Conservation (phyloP, 1,139 yeast species). For the Protomyces inouyei region DNA sequence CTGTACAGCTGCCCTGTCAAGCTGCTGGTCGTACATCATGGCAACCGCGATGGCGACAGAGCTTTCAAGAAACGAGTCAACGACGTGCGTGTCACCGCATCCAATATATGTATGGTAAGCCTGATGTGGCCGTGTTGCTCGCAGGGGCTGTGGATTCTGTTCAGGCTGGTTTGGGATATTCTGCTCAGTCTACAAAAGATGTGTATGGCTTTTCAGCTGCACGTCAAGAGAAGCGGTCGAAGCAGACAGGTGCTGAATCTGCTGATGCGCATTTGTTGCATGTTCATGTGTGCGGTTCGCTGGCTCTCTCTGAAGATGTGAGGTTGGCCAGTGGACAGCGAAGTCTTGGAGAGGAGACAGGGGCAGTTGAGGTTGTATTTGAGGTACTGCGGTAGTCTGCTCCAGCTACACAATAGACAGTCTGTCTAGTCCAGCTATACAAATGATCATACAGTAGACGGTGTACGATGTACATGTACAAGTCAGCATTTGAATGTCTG, state of each 20-base stretch:
- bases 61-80: not conserved
- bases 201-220: not conserved
- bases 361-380: not conserved
- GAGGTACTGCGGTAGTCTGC: not conserved
- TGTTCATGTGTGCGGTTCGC: not conserved
- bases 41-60: not conserved
- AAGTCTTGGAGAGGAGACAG: not conserved
- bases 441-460: too few species aligned
- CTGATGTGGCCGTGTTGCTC: not conserved
- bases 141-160: not conserved
- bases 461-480: too few species aligned
- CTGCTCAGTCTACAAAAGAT: not conserved
- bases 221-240: too few species aligned
- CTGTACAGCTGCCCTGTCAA: not conserved
- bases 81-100: not conserved
- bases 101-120: not conserved
- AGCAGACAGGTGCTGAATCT: not conserved
- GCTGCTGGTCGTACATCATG: not conserved
- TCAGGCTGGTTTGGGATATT: not conserved
- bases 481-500: too few species aligned
- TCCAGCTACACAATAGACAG: too few species aligned
- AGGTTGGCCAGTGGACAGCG: not conserved
- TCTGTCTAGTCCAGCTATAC: too few species aligned
- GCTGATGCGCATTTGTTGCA: not conserved
- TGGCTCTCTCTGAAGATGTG: not conserved